Evolutionary conservation across 331 rosid genomes (phyloP).

Genomic region (Ulmus americana): DNA sequence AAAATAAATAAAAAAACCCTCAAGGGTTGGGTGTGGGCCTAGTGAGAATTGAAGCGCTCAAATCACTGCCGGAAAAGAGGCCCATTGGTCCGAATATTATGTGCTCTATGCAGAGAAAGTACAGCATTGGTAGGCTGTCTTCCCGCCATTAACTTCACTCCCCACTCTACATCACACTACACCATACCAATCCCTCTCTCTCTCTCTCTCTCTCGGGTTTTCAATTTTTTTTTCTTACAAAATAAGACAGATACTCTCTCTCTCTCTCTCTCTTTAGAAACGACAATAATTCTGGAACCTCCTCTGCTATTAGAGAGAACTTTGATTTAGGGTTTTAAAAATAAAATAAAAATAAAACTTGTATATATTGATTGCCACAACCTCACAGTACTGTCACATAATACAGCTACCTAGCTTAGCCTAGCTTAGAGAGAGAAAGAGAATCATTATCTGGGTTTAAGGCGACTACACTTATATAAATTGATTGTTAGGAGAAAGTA

Average conservation of each 20-base stretch:
- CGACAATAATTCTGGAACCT: conserved; percentile 31
- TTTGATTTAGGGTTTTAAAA: conserved; percentile 14
- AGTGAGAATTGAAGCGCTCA: too few species aligned
- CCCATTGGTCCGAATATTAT: too few species aligned
- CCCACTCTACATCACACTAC: too few species aligned
- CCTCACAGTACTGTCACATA: not conserved
- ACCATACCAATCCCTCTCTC: too few species aligned
- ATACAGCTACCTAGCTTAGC: conserved; percentile 8
- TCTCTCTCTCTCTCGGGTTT: too few species aligned
- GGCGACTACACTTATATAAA: not conserved
- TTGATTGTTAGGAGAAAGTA: not conserved
- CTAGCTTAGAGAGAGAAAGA: not conserved
- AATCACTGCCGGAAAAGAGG: too few species aligned
- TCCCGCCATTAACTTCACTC: too few species aligned
- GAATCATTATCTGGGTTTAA: not conserved
- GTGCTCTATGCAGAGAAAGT: too few species aligned
- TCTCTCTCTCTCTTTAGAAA: conserved; percentile 6
- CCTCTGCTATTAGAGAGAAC: conserved; percentile 18
- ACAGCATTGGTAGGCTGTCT: too few species aligned
- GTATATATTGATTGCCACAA: not conserved
- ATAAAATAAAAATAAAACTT: not conserved
- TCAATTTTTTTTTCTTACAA: not conserved
- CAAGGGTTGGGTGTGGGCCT: too few species aligned
- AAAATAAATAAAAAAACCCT: too few species aligned
- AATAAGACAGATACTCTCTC: not conserved